phyloP scores from a whole-genome alignment of 139 green algal species.

The Gonium pectorale region DNA sequence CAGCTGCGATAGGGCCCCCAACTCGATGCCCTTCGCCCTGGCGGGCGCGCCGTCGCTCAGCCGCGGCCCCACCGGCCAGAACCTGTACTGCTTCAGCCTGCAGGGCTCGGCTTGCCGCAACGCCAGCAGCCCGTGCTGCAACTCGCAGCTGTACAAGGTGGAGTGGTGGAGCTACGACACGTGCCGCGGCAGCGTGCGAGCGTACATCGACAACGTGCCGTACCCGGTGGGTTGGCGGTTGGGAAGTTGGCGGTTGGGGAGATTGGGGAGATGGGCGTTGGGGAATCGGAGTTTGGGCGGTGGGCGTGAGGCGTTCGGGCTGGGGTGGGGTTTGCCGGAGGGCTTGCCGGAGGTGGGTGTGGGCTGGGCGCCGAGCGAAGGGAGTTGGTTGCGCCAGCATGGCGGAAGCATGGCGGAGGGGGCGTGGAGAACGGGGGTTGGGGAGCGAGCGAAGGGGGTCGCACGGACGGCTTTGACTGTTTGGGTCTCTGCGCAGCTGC shows the following conservation, averaged over 20 bases:
- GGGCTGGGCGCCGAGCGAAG: no score
- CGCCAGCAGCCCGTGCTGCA: conserved; percentile 3
- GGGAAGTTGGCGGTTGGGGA: background rate
- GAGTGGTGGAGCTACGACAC: conserved; percentile 44
- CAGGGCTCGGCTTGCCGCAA: background rate
- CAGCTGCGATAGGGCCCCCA: background rate
- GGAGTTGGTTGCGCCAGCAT: no score
- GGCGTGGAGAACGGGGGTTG: no score
- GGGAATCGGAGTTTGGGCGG: no score
- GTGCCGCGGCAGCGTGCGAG: conserved; percentile 31
- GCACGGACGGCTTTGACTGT: no score
- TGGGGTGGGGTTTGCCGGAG: no score
- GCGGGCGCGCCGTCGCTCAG: background rate
- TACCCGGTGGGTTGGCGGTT: conserved; percentile 12
- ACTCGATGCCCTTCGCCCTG: conserved; percentile 21
- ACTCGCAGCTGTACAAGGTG: conserved; percentile 21
- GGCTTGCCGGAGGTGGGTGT: no score
- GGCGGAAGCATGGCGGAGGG: no score
- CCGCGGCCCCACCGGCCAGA: background rate
- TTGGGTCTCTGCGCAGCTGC: no score
- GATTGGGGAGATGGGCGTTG: no score
- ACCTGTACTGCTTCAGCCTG: conserved; percentile 40
- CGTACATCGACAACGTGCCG: conserved; percentile 32
- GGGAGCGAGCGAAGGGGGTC: no score
- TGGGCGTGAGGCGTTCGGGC: no score